A percentile compares a stretch with the other conserved stretches of the same genome.
Conservation (phyloP, 1,139 yeast genomes). For the Kodamaea arcana region DNA sequence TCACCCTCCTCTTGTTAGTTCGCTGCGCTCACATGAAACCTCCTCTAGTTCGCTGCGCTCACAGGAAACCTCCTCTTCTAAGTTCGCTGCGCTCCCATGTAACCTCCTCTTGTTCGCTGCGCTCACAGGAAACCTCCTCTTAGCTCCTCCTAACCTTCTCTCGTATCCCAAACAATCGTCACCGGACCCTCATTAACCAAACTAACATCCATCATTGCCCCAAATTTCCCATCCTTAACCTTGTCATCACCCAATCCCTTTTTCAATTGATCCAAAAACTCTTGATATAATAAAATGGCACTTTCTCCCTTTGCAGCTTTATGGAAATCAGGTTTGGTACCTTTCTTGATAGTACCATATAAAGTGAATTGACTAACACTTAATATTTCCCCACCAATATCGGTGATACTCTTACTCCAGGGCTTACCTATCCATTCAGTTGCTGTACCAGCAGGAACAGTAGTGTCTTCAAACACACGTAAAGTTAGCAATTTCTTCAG, state of each 20-base stretch:
- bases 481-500: slow-evolving; percentile 64
- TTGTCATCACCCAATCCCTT: slow-evolving; percentile 55
- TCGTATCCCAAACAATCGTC: slow-evolving; percentile 68
- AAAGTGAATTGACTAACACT: slow-evolving; percentile 86
- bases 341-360: slow-evolving; percentile 78
- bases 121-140: too few relatives aligned
- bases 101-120: too few relatives aligned
- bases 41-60: too few relatives aligned
- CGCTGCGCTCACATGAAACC: too few relatives aligned
- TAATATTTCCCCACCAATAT: slow-evolving; percentile 47
- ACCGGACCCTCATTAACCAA: slow-evolving; percentile 85
- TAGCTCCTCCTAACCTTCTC: too few relatives aligned
- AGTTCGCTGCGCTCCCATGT: too few relatives aligned
- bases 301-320: slow-evolving; percentile 77
- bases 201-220: slow-evolving; percentile 95
- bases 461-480: slow-evolving; percentile 65
- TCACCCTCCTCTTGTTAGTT: too few relatives aligned
- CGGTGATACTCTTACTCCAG: slow-evolving; percentile 37
- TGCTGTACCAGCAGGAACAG: slow-evolving; percentile 29
- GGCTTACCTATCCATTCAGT: slow-evolving; percentile 61
- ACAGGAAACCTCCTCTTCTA: too few relatives aligned
- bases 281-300: slow-evolving; percentile 66
- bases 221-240: slow-evolving; percentile 86
- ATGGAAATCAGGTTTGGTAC: slow-evolving; percentile 92
- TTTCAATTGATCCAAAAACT: slow-evolving; percentile 48